Evolutionary conservation across 2,329 filamentous ascomycete genomes (phyloP), one percentile per base, ranked within the genome.

Genomic region (Ceratocystis destructans): DNA sequence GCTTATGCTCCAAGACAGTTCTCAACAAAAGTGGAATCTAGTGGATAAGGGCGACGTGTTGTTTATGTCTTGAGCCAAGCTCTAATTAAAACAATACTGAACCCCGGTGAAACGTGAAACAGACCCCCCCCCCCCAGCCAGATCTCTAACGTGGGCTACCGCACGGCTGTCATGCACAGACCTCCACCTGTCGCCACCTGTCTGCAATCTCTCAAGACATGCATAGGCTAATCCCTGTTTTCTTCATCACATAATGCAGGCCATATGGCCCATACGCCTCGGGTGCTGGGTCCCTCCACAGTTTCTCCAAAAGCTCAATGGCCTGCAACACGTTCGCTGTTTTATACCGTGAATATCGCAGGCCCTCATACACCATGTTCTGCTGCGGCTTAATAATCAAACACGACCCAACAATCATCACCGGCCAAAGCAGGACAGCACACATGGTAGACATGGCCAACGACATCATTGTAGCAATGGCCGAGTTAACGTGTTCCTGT

Each of bases 361-460:
- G 59, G 15, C 66, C 66, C 50, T 68, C 66, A 44, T 68, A 68
- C n/a, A 68, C 66, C 66, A 68, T 65, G 41, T 48, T 68, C 25
- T 68, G 66, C 46, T 68, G 66, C 2, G 66, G 66, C 59, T 68
- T 68, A n/a, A 68, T 65, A 41, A 68, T 68, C 64, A 68, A 61
- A 25, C 64, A 64, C 5, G 66, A 68, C 15, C 66, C 66, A 31
- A 68, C 64, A 44, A 68, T 68, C 59, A 68, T 68, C 46, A 68
- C 66, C 5, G 66, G 66, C 66, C 66, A 68, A 7, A 68, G 63
- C 25, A 68, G 33, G 4, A 68, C 62, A 4, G 66, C 63, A 44
- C 66, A 68, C 66, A 68, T 68, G 59, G 63, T 65, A 8, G 63
- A 68, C 25, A 61, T 68, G 17, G 66, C 66, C 15, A 68, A 48